phyloP scores from a whole-genome alignment of 352 stramenopile species.

The Globisporangium viniferum region DNA sequence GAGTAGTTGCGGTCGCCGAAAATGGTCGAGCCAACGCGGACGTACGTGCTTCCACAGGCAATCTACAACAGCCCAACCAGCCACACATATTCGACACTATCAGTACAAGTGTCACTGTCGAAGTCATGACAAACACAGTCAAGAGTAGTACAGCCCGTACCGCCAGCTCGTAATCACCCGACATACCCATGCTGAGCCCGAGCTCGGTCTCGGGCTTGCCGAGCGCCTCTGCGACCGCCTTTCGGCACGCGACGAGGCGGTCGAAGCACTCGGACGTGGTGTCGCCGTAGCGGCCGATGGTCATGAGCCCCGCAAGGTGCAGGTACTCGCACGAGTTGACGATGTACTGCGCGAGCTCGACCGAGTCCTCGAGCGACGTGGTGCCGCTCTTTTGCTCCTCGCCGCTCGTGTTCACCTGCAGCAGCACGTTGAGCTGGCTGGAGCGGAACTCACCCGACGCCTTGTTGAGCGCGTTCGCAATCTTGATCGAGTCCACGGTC shows the following conservation, averaged over 20 bases:
- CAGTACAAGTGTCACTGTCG: background rate
- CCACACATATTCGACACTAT: background rate
- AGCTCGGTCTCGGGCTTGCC: slow-evolving; percentile 64
- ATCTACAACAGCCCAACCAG: slow-evolving; percentile 62
- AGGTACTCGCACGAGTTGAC: slow-evolving; percentile 87
- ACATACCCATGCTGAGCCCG: slow-evolving; percentile 99
- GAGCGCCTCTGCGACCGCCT: slow-evolving; percentile 64
- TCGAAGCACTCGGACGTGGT: slow-evolving; percentile 91
- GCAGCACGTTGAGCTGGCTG: slow-evolving; percentile 90
- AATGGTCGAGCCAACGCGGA: slow-evolving; percentile 97
- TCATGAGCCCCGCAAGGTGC: slow-evolving; percentile 97
- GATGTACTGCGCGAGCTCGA: slow-evolving; percentile 88
- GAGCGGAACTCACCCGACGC: slow-evolving; percentile 63
- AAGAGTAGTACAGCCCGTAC: slow-evolving; percentile 23
- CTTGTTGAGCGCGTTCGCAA: slow-evolving; percentile 95
- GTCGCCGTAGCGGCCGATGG: slow-evolving; percentile 95
- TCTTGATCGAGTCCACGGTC: slow-evolving; percentile 95
- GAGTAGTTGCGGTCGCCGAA: slow-evolving; percentile 95
- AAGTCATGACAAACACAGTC: background rate
- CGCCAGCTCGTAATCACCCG: slow-evolving; percentile 96
- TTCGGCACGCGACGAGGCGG: slow-evolving; percentile 69
- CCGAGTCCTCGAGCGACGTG: slow-evolving; percentile 71
- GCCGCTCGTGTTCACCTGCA: slow-evolving; percentile 98
- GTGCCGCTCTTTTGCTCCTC: slow-evolving; percentile 98
- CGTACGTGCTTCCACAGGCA: slow-evolving; percentile 92